Percentiles rank a stretch among this genome's conserved stretches.
phyloP scores from a whole-genome alignment of 768 basidiomycete species.

The Coprinopsis cinerea region DNA sequence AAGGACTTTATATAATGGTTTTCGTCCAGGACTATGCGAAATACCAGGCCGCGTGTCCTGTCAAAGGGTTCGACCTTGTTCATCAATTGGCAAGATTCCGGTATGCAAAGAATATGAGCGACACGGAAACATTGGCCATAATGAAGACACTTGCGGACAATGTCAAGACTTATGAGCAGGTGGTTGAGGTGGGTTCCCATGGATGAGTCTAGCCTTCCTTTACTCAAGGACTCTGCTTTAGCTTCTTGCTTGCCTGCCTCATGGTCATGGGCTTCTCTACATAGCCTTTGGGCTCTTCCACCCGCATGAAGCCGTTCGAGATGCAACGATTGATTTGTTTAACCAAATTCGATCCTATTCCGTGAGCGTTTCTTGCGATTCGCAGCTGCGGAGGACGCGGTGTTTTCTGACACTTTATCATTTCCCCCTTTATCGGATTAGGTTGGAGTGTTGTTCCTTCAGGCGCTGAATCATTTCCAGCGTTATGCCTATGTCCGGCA shows the following conservation, averaged over 20 bases:
- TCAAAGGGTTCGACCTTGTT: constrained; percentile 76
- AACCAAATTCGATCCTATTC: constrained; percentile 71
- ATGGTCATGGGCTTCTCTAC: constrained; percentile 77
- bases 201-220: background rate
- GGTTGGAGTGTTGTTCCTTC: constrained; percentile 76
- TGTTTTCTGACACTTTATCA: background rate
- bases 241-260: constrained; percentile 75
- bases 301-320: constrained; percentile 68
- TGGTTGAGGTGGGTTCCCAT: constrained; percentile 60
- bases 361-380: constrained; percentile 38
- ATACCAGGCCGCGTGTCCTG: constrained; percentile 44
- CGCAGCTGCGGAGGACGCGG: no score
- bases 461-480: constrained; percentile 83
- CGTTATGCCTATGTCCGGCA: constrained; percentile 83
- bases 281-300: constrained; percentile 91
- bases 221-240: constrained; percentile 24
- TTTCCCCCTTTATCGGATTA: constrained; percentile 21
- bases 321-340: constrained; percentile 78
- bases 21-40: constrained; percentile 62
- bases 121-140: constrained; percentile 70
- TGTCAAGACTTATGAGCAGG: constrained; percentile 79
- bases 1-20: constrained; percentile 10
- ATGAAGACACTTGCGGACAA: constrained; percentile 67
- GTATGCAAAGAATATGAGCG: constrained; percentile 62
- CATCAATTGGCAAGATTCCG: constrained; percentile 86